Evolutionary conservation across 2,329 filamentous ascomycete genomes (phyloP), one percentile per base, ranked within the genome.

Genomic region (Tolypocladium pustulatum): DNA sequence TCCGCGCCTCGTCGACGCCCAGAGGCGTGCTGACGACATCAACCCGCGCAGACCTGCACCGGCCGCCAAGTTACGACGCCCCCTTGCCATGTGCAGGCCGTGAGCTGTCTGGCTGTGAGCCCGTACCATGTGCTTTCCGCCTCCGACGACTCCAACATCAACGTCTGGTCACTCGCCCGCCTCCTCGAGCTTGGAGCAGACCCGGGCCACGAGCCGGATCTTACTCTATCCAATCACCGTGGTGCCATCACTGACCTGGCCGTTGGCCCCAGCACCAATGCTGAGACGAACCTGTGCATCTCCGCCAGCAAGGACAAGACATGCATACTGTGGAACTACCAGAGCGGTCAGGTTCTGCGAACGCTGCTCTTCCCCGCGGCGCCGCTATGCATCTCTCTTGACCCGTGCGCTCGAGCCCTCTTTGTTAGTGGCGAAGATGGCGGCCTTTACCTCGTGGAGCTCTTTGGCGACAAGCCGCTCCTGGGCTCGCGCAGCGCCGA

Each of bases 241-340:
- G 86, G 84, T 62, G 88, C 81, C 69, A 86, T 92, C 72, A 93
- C 84, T 61, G 83, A 80, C 56, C 69, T 89, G 22, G 73, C 73
- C 6, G 74, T 81, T 51, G 87, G 89, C 22, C 85, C 89, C 67
- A 87, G 88, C 68, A 77, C 81, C 60, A 87, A 84, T 69, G 70
- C 75, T 20, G 83, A 86, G 66, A 88, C 88, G 60, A 93, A 90
- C 71, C 85, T 97, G 61, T 92, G 89, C 60, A 81, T 97, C 25
- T 95, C 93, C 3, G 84, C 87, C 8, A 90, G 90, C 63, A 86
- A 84, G 65, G 94, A 97, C 75, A 92, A 90, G 73, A 94, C 90
- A 9, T 90, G 90, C 65, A 87, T 96, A 66, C 80, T 96, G 61
- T 99, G 94, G 94, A 92, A 97, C 73, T 95, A 95, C 70, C 84